These are phyloP conservation scores for Heliocybe sulcata DNA, from an alignment of 1,284 basidiomycete species.

Conservation along the genomic window DNA sequence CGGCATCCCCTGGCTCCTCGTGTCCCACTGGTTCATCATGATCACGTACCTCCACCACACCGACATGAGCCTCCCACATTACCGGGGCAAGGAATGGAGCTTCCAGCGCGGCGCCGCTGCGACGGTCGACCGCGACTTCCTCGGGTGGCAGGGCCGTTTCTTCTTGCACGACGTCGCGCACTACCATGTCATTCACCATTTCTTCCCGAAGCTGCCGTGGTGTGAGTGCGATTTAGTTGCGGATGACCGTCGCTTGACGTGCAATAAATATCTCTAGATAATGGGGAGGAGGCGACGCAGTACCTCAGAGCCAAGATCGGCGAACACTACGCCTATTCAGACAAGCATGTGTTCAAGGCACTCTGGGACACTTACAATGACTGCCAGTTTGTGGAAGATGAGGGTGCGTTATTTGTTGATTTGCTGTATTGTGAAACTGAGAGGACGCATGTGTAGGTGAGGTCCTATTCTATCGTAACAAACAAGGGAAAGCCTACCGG, in stretches of 20 bases:
- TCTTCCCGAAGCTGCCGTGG: slow-evolving; percentile 18
- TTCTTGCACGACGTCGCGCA: slow-evolving; percentile 37
- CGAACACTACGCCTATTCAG: slow-evolving; percentile 8
- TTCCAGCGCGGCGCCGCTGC: slow-evolving; percentile 60
- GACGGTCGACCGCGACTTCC: slow-evolving; percentile 51
- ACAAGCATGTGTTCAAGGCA: slow-evolving; percentile 7
- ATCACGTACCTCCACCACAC: slow-evolving; percentile 52
- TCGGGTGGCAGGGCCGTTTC: slow-evolving; percentile 41
- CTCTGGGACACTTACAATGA: slow-evolving; percentile 13
- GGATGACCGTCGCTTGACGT: too few relatives aligned
- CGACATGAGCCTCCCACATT: slow-evolving; percentile 40
- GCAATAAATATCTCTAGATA: not conserved
- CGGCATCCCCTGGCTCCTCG: slow-evolving; percentile 47
- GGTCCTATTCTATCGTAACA: slow-evolving; percentile 62
- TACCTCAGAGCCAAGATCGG: slow-evolving; percentile 10
- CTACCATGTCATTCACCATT: slow-evolving; percentile 33
- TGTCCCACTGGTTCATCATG: slow-evolving; percentile 55
- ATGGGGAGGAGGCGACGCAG: slow-evolving; percentile 11
- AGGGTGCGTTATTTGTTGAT: slow-evolving; percentile 14
- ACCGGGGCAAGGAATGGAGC: slow-evolving; percentile 46
- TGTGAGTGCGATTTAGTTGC: not conserved
- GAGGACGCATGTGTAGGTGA: slow-evolving; percentile 24
- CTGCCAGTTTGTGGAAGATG: slow-evolving; percentile 36
- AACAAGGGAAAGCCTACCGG: slow-evolving; percentile 35
- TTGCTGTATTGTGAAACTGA: not conserved